Evolutionary conservation across 768 basidiomycete genomes (phyloP), one percentile per base, ranked within the genome.

Genomic region (Auricularia heimuer): DNA sequence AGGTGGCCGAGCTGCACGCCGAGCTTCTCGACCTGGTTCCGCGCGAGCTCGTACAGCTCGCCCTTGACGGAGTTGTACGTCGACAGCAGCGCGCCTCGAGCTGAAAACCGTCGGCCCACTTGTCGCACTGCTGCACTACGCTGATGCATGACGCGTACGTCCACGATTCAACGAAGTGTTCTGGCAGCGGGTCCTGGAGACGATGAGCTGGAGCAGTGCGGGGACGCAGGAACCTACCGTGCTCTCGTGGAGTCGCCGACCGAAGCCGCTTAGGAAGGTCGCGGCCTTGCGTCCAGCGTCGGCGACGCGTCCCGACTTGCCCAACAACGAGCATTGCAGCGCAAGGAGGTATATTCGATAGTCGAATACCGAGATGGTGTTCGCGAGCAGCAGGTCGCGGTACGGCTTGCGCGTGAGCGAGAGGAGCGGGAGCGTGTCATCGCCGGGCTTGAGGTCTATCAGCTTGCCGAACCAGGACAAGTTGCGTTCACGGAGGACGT

Each of bases 361-460:
- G 77, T 98, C 97, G 72, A 98, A 96, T 8, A 96, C 83, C 3
- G 93, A 90, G 68, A 99, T 95, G 4, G 86, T 83, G 75, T 96
- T 97, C 33, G 88, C 85, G 29, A 94, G 83, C 65, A 98, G 93
- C 58, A 96, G 81, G 65, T 95, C 90, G 16, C 90, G 84, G 71
- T 97, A 98, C 1, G 90, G 85, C 71, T 97, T 98, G 76, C 85
- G 87, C 39, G 80, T 78, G 3, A 84, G 77, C 7, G 90, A 88
- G n/a, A 98, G 80, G 47, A 98, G 78, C 1, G 94, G 88, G 24
- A 81, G 71, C 2, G 90, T 88, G 69, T 97, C 95, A 73, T 98
- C 94, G 51, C 82, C 81, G 14, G 81, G 76, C 1, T 76, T 73
- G 16, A 85, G 85, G 24, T 85, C 85, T 58, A 96, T 92, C 18